A percentile compares a stretch with the other conserved stretches of the same genome.
These are phyloP conservation scores for Cymodocea nodosa DNA, from an alignment of 116 monocot genomes.

Conservation along the genomic window DNA sequence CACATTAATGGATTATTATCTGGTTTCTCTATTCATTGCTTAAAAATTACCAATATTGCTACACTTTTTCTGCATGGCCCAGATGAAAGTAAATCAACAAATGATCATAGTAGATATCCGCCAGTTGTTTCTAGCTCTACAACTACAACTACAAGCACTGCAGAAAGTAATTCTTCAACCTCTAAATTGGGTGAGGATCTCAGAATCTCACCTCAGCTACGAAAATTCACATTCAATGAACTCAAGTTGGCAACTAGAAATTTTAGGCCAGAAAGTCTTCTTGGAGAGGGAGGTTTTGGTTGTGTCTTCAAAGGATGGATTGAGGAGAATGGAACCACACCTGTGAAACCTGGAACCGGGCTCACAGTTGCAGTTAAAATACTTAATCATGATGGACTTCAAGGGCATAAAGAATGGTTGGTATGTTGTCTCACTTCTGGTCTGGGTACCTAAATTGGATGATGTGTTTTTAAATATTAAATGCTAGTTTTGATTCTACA, in stretches of 20 bases:
- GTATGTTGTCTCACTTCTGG: conserved; percentile 3
- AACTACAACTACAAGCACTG: conserved; percentile 26
- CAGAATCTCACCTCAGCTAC: conserved; percentile 25
- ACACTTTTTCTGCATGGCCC: neutral
- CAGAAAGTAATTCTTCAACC: conserved; percentile 26
- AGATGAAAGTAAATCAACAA: conserved; percentile 24
- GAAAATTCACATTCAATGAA: conserved; percentile 39
- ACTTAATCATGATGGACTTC: conserved; percentile 39
- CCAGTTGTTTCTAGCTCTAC: conserved; percentile 15
- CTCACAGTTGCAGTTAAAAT: conserved; percentile 43
- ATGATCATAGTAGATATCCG: conserved; percentile 26
- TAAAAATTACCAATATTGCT: neutral
- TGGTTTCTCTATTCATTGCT: neutral
- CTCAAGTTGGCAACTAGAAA: conserved; percentile 30
- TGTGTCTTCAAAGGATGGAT: conserved; percentile 51
- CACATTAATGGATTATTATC: neutral
- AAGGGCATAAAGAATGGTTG: conserved; percentile 53
- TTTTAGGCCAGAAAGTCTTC: conserved; percentile 39
- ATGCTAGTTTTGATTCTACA: neutral
- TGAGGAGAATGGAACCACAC: conserved; percentile 42
- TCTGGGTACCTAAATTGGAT: neutral
- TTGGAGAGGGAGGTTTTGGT: conserved; percentile 45
- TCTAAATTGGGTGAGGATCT: conserved; percentile 22
- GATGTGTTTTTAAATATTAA: neutral
- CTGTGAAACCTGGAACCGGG: conserved; percentile 45